Evolutionary conservation across 352 stramenopile genomes (phyloP).

Genomic region (Pythium brassicae): DNA sequence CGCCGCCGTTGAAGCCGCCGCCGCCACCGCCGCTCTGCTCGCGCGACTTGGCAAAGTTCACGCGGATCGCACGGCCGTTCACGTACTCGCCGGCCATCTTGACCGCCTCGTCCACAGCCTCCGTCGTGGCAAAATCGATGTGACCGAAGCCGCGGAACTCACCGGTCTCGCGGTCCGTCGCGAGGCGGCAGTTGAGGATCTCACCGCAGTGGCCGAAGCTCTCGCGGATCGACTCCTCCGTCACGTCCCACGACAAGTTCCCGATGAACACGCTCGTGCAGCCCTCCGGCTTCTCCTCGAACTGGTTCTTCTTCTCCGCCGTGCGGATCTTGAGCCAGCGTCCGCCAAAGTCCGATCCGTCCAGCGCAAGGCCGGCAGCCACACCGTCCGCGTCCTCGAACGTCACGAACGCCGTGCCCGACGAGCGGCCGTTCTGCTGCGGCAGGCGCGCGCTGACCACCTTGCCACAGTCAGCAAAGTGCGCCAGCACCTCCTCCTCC

Average conservation of each 20-base stretch:
- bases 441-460: slow-evolving; percentile 84
- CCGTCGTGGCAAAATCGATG: slow-evolving; percentile 95
- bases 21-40: slow-evolving; percentile 36
- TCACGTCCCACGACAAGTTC: slow-evolving; percentile 96
- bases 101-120: slow-evolving; percentile 90
- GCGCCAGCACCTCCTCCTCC: slow-evolving; percentile 92
- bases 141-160: slow-evolving; percentile 98
- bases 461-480: slow-evolving; percentile 92
- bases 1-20: slow-evolving; percentile 37
- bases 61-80: slow-evolving; percentile 89
- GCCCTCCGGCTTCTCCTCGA: slow-evolving; percentile 91
- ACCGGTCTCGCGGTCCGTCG: slow-evolving; percentile 95
- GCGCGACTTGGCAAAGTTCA: slow-evolving; percentile 93
- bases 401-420: slow-evolving; percentile 94
- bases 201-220: slow-evolving; percentile 95
- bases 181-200: slow-evolving; percentile 93
- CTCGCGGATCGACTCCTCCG: slow-evolving; percentile 92
- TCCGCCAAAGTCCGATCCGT: slow-evolving; percentile 92
- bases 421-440: slow-evolving; percentile 86
- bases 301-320: slow-evolving; percentile 81
- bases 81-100: slow-evolving; percentile 92
- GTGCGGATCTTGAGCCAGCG: slow-evolving; percentile 95
- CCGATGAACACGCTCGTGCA: slow-evolving; percentile 97
- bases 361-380: slow-evolving; percentile 84
- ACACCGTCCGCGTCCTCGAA: slow-evolving; percentile 79